Percentiles rank a stretch among this genome's conserved stretches.
Evolutionary conservation across 306 rosid genomes (phyloP).

Genomic region (Sphenostylis stenocarpa): DNA sequence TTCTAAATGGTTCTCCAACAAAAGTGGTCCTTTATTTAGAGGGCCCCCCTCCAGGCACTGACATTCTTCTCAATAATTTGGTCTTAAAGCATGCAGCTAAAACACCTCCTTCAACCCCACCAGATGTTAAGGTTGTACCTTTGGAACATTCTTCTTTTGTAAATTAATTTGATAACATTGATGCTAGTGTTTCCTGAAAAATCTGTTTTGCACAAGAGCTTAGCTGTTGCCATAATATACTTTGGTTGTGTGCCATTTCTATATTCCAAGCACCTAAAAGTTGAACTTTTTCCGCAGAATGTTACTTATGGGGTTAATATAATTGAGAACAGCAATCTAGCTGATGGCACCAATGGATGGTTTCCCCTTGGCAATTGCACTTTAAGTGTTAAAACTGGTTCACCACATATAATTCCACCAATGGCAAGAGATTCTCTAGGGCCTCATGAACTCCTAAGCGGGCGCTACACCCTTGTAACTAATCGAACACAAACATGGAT

Average conservation of each 20-base stretch:
- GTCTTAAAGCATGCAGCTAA: slow-evolving; percentile 83
- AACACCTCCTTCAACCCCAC: slow-evolving; percentile 70
- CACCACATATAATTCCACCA: slow-evolving; percentile 88
- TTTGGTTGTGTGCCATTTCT: slow-evolving; percentile 11
- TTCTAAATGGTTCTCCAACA: slow-evolving; percentile 78
- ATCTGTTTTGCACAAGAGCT: not conserved
- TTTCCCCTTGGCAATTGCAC: slow-evolving; percentile 88
- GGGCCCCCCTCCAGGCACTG: slow-evolving; percentile 88
- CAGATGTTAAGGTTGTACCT: slow-evolving; percentile 58
- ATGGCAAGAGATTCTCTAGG: slow-evolving; percentile 98
- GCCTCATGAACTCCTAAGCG: slow-evolving; percentile 68
- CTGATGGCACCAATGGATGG: slow-evolving; percentile 80
- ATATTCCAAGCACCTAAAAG: slow-evolving; percentile 4
- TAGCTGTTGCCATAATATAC: not conserved
- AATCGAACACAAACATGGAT: slow-evolving; percentile 92
- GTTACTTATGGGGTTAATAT: slow-evolving; percentile 72
- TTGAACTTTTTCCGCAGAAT: slow-evolving; percentile 52
- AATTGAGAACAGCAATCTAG: slow-evolving; percentile 77
- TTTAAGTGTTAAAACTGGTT: slow-evolving; percentile 70
- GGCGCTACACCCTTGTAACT: slow-evolving; percentile 69
- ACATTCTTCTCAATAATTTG: slow-evolving; percentile 81
- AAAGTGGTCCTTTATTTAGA: slow-evolving; percentile 83
- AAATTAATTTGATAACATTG: slow-evolving; percentile 18
- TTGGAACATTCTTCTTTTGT: not conserved
- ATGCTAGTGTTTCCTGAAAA: slow-evolving; percentile 17